phyloP scores from a whole-genome alignment of 306 rosid genomes.

The Astragalus glycyphyllos region DNA sequence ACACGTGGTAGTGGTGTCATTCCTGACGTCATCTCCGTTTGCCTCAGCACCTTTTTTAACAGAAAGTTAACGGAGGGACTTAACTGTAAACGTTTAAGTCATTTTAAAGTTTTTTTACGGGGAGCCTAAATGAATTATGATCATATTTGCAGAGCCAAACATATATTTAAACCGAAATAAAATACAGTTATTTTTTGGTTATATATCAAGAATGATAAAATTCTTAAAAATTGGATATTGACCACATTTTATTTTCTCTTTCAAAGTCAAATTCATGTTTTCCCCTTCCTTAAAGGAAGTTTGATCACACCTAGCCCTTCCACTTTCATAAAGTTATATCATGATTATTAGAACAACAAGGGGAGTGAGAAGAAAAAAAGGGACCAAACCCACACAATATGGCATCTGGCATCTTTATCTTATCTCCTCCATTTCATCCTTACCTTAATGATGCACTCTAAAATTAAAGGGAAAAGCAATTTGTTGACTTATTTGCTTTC shows the following conservation, averaged over 20 bases:
- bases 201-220: neutral
- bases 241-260: neutral
- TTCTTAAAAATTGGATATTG: neutral
- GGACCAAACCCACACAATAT: slow-evolving; percentile 20
- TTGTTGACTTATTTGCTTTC: neutral
- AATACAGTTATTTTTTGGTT: too few relatives aligned
- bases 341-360: slow-evolving; percentile 21
- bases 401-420: slow-evolving; percentile 27
- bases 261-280: neutral
- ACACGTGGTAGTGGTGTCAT: too few relatives aligned
- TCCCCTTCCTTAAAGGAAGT: neutral
- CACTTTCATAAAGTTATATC: neutral
- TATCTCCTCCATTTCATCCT: neutral
- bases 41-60: too few relatives aligned
- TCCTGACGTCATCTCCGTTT: too few relatives aligned
- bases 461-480: neutral
- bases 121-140: too few relatives aligned
- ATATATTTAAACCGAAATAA: too few relatives aligned
- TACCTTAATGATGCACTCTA: neutral
- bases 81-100: too few relatives aligned
- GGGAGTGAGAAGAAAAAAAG: slow-evolving; percentile 5
- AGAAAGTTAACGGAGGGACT: too few relatives aligned
- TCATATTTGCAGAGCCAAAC: too few relatives aligned
- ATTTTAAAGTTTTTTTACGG: too few relatives aligned
- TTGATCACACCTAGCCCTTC: neutral